Conservation (phyloP, 2,329 filamentous ascomycete genomes). For the Emericellopsis cladophorae region DNA sequence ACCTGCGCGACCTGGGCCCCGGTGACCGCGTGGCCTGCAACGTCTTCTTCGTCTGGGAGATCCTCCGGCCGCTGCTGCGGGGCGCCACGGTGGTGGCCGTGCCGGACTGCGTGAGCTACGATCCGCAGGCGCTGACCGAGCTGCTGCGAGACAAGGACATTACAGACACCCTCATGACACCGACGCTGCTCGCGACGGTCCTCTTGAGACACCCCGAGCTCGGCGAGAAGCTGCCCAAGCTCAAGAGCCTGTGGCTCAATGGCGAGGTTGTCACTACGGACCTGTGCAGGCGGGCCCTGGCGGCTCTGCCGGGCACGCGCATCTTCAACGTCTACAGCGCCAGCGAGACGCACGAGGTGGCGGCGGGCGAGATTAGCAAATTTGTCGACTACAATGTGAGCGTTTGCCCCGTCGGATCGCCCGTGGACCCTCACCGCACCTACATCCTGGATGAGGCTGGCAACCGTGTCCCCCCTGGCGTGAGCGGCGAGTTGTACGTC, state of each 20-base stretch:
- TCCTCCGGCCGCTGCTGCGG: conserved; percentile 60
- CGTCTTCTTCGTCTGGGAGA: conserved; percentile 82
- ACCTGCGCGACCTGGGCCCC: conserved; percentile 52
- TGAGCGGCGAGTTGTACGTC: conserved; percentile 61
- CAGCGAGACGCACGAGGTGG: conserved; percentile 71
- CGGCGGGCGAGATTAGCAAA: conserved; percentile 60
- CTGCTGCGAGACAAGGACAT: conserved; percentile 52
- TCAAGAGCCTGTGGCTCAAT: conserved; percentile 67
- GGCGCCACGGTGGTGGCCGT: conserved; percentile 67
- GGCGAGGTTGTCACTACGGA: conserved; percentile 75
- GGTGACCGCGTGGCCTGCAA: conserved; percentile 78
- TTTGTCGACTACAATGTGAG: conserved; percentile 50
- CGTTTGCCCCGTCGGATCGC: conserved; percentile 64
- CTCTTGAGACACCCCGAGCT: conserved; percentile 57
- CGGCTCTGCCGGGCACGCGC: conserved; percentile 54
- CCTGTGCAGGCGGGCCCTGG: conserved; percentile 54
- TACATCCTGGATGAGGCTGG: conserved; percentile 63
- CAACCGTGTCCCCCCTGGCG: conserved; percentile 47
- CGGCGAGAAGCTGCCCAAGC: conserved; percentile 46
- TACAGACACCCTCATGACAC: conserved; percentile 76
- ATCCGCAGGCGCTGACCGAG: conserved; percentile 61
- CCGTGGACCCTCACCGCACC: conserved; percentile 52
- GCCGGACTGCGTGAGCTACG: conserved; percentile 66
- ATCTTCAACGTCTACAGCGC: conserved; percentile 74
- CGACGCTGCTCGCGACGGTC: conserved; percentile 63